Base-by-base conservation (phyloP, 441 rosid genomes). In the Pelargonium cotyledonis region DNA sequence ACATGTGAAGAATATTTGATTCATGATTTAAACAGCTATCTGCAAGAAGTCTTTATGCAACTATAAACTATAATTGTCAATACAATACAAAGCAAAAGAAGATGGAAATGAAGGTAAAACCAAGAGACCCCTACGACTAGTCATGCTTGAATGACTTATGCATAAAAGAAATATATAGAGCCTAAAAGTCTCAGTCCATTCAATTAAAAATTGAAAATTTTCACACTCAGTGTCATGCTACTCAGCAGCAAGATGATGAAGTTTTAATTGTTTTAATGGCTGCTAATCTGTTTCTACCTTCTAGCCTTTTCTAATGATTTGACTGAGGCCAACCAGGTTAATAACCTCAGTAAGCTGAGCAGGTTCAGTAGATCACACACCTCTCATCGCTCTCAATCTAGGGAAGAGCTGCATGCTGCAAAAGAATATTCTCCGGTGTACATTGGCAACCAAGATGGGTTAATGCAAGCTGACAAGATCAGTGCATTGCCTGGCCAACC, bases 401-500 rank as follows among this genome's bases (percentile, higher is more conserved):
- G 9, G 40, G 43, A 10, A 8, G 15, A 12, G 35, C 35, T 63
- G 2, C 15, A 35, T 12, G 12, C 10, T 5, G 44, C 23, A 44
- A 66, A 49, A 12, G 66, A 11, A 35, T 1, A 43, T 43, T 38
- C 72, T 53, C 62, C 10, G 1, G 69, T 63, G 11, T 62, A 68
- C 44, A 26, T 70, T 23, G 73, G 69, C 43, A 10, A 46, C 31
- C 78, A 75, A 26, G 68, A 71, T 67, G 78, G 74, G 60, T 66
- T 51, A 49, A 72, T 66, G 76, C 66, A 69, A 38, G 67, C 31
- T 15, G 80, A 81, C 57, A 81, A 72, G 70, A 81, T 81, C 43
- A 43, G 6, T 38, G 21, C 73, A 11, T 64, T 81, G 35, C 84
- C 82, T 0, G 80, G 82, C 19, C 80, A 81, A 43, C 84, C 81